Percentiles rank a stretch among this genome's conserved stretches.
phyloP scores from a whole-genome alignment of 148 eudicot species.

The Rhododendron ovatum region DNA sequence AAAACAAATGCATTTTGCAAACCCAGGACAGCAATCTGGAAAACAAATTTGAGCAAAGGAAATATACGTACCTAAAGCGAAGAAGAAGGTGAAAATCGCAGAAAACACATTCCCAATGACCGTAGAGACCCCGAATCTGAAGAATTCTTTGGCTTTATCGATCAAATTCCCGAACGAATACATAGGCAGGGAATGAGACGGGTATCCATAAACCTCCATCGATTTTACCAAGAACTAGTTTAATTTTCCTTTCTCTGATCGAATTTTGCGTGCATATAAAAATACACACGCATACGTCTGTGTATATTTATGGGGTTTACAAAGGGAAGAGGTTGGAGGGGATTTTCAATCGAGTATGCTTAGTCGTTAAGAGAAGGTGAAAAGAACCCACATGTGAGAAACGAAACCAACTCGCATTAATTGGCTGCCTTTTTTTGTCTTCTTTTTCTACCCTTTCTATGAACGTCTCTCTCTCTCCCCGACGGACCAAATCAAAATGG shows the following conservation, averaged over 20 bases:
- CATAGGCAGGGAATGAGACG: slow-evolving; percentile 48
- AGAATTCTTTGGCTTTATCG: slow-evolving; percentile 47
- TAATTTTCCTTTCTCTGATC: not conserved
- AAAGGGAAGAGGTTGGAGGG: not conserved
- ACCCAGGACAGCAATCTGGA: not conserved
- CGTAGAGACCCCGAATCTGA: slow-evolving; percentile 62
- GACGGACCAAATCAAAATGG: not conserved
- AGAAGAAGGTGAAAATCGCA: slow-evolving; percentile 91
- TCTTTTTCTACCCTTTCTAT: too few species aligned
- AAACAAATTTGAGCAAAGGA: not conserved
- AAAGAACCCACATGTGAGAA: slow-evolving; percentile 20
- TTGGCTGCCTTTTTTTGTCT: not conserved
- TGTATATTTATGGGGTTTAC: not conserved
- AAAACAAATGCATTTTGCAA: not conserved
- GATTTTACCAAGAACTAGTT: not conserved
- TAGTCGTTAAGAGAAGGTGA: slow-evolving; percentile 37
- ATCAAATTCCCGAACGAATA: slow-evolving; percentile 41
- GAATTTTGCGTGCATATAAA: not conserved
- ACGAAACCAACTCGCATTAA: slow-evolving; percentile 47
- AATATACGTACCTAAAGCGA: slow-evolving; percentile 67
- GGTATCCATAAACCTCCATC: slow-evolving; percentile 55
- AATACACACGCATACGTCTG: not conserved
- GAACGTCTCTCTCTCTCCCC: not conserved
- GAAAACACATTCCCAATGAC: slow-evolving; percentile 71
- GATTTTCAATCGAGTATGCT: slow-evolving; percentile 8